phyloP scores from a whole-genome alignment of 192 early-diverging fungal species.

The Coemansia reversa region DNA sequence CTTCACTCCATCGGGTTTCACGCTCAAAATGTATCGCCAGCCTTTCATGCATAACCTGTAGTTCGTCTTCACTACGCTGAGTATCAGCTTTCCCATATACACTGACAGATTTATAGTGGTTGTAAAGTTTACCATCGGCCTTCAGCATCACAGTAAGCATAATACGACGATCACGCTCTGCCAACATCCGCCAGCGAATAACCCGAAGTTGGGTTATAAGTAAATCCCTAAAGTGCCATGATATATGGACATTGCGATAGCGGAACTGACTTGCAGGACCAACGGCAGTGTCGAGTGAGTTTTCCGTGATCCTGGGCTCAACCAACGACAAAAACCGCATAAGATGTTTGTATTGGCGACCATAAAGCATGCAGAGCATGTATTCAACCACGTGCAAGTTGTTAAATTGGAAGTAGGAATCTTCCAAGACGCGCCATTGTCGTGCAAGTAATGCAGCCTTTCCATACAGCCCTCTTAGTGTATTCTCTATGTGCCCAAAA shows the following conservation, averaged over 20 bases:
- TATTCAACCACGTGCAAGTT: slow-evolving; percentile 48
- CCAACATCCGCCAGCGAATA: slow-evolving; percentile 15
- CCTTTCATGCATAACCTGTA: slow-evolving; percentile 39
- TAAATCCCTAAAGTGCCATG: slow-evolving; percentile 14
- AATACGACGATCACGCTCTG: slow-evolving; percentile 33
- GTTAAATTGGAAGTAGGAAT: slow-evolving; percentile 37
- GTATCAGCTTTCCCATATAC: neutral
- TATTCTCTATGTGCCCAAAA: neutral
- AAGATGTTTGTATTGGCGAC: slow-evolving; percentile 39
- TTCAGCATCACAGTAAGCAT: slow-evolving; percentile 28
- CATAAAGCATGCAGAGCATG: slow-evolving; percentile 40
- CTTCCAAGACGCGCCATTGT: slow-evolving; percentile 41
- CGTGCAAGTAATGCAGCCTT: slow-evolving; percentile 26
- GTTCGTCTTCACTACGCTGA: slow-evolving; percentile 17
- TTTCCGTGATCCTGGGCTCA: slow-evolving; percentile 9
- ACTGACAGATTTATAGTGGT: slow-evolving; percentile 1
- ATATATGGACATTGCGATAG: slow-evolving; percentile 34
- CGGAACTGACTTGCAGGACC: slow-evolving; percentile 1
- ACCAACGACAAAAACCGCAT: slow-evolving; percentile 35
- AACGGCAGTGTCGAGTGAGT: neutral
- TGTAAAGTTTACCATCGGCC: slow-evolving; percentile 5
- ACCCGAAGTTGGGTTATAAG: slow-evolving; percentile 19
- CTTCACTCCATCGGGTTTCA: slow-evolving; percentile 32
- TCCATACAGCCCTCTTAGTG: neutral
- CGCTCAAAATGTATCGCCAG: slow-evolving; percentile 31